Percentiles rank a stretch among this genome's conserved stretches.
phyloP scores from a whole-genome alignment of 1,284 basidiomycete genomes.

The Tilletia walkeri region DNA sequence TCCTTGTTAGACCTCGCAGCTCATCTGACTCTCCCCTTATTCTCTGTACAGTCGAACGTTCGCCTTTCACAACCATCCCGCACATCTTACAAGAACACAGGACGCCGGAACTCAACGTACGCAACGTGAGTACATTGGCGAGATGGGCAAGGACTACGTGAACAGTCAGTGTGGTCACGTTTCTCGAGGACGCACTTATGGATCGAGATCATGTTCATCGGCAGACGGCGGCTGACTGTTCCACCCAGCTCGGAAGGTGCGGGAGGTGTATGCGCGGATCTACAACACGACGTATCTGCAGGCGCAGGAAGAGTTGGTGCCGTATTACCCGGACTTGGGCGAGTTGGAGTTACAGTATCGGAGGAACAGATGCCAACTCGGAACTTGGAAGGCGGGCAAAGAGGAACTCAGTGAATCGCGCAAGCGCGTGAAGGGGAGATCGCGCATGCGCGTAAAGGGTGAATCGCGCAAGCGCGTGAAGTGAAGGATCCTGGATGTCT shows the following conservation, averaged over 20 bases:
- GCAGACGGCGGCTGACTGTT: slow-evolving; percentile 80
- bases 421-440: too few relatives aligned
- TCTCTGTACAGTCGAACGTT: slow-evolving; percentile 72
- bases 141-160: slow-evolving; percentile 96
- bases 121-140: slow-evolving; percentile 99
- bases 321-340: slow-evolving; percentile 72
- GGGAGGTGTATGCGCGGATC: slow-evolving; percentile 81
- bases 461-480: too few relatives aligned
- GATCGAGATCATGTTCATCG: slow-evolving; percentile 97
- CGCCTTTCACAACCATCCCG: slow-evolving; percentile 97
- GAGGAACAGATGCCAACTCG: slow-evolving; percentile 25
- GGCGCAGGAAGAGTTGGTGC: slow-evolving; percentile 82
- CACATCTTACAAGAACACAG: slow-evolving; percentile 98
- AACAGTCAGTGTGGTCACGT: slow-evolving; percentile 84
- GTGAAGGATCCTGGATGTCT: too few relatives aligned
- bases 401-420: too few relatives aligned
- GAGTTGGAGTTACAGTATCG: slow-evolving; percentile 46
- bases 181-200: slow-evolving; percentile 95
- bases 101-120: slow-evolving; percentile 90
- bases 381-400: too few relatives aligned
- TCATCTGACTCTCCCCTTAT: too few relatives aligned
- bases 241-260: slow-evolving; percentile 83
- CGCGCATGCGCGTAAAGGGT: too few relatives aligned
- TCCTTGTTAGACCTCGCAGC: too few relatives aligned
- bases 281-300: slow-evolving; percentile 72